phyloP scores from a whole-genome alignment of 2,329 filamentous ascomycete genomes.

The Botryotinia narcissicola region DNA sequence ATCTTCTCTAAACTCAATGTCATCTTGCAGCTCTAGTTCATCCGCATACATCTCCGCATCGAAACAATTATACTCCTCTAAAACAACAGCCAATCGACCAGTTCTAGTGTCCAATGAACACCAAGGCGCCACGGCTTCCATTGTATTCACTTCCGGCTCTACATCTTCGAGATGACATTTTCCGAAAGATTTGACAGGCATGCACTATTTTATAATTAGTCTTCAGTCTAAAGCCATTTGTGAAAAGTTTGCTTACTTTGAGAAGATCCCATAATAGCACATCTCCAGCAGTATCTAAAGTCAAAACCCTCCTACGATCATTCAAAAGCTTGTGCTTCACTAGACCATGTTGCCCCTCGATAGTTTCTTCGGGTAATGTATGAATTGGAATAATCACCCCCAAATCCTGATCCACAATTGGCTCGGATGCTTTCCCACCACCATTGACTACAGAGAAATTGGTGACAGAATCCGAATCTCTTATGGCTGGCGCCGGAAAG shows the following conservation, averaged over 20 bases:
- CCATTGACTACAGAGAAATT: conserved; percentile 47
- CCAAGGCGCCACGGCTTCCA: conserved; percentile 90
- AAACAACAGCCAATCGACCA: conserved; percentile 81
- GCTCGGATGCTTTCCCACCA: conserved; percentile 57
- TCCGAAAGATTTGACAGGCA: conserved; percentile 86
- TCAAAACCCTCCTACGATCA: conserved; percentile 84
- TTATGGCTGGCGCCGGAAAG: conserved; percentile 58
- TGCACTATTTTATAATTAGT: conserved; percentile 57
- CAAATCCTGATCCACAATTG: conserved; percentile 49
- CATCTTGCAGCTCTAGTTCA: conserved; percentile 70
- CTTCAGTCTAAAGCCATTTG: conserved; percentile 25
- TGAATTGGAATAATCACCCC: conserved; percentile 61
- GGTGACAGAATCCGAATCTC: conserved; percentile 56
- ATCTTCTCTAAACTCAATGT: conserved; percentile 83
- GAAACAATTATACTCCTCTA: conserved; percentile 95
- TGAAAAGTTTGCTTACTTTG: conserved; percentile 53
- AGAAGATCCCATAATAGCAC: conserved; percentile 94
- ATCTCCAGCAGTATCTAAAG: conserved; percentile 90
- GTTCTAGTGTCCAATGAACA: conserved; percentile 93
- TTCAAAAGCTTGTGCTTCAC: conserved; percentile 93
- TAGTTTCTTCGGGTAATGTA: conserved; percentile 70
- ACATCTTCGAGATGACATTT: conserved; percentile 94
- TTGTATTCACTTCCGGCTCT: conserved; percentile 78
- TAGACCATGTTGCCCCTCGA: conserved; percentile 91
- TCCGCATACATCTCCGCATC: conserved; percentile 97